Percentiles rank a stretch among this genome's conserved stretches.
phyloP scores from a whole-genome alignment of 768 basidiomycete genomes.

The Glaciozyma martinii region DNA sequence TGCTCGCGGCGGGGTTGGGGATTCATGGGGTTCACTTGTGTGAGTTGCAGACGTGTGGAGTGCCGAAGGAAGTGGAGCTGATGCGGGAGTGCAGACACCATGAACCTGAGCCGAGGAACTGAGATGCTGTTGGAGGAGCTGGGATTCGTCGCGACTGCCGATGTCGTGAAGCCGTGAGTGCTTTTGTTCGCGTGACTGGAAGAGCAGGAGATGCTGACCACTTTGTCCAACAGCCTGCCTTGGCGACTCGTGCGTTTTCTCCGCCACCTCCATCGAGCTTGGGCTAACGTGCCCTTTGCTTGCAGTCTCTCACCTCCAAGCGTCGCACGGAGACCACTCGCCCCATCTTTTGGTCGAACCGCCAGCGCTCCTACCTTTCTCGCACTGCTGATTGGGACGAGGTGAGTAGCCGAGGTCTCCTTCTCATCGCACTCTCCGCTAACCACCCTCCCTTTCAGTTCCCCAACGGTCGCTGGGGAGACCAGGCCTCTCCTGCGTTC shows the following conservation, averaged over 20 bases:
- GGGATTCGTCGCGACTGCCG: conserved; percentile 72
- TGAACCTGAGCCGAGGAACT: conserved; percentile 93
- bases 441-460: conserved; percentile 51
- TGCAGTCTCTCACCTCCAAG: conserved; percentile 79
- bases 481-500: conserved; percentile 68
- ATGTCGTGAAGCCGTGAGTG: conserved; percentile 69
- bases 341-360: conserved; percentile 98
- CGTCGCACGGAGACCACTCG: conserved; percentile 85
- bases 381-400: conserved; percentile 95
- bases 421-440: not conserved
- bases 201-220: not conserved
- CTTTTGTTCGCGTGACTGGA: not conserved
- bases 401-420: not conserved
- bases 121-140: conserved; percentile 91
- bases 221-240: conserved; percentile 48
- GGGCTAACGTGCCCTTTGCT: conserved; percentile 18
- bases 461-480: conserved; percentile 91
- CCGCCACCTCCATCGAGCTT: not conserved
- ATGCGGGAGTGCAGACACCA: conserved; percentile 51
- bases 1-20: conserved; percentile 67
- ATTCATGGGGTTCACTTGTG: conserved; percentile 89
- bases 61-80: not conserved
- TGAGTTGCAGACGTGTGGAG: conserved; percentile 45
- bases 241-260: conserved; percentile 72
- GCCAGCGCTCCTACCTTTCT: conserved; percentile 85